Percentiles rank a stretch among this genome's conserved stretches.
Evolutionary conservation across 2,329 filamentous ascomycete species (phyloP).

Genomic region (Fonsecaea pedrosoi): DNA sequence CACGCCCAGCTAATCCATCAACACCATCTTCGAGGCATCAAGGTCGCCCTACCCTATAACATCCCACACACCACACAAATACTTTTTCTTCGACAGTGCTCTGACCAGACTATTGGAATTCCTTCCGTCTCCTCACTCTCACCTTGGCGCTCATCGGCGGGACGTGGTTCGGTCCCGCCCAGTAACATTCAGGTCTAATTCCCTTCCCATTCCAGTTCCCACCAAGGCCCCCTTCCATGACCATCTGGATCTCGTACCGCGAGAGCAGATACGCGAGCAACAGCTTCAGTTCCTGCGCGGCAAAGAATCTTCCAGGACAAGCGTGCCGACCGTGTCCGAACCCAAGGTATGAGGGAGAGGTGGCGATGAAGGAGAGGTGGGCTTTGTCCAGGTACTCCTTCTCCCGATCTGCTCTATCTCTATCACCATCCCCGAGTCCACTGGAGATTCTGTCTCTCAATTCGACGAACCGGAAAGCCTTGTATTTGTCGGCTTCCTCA

Average conservation of each 20-base stretch:
- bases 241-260: slow-evolving; percentile 42
- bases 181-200: slow-evolving; percentile 24
- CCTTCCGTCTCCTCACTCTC: slow-evolving; percentile 26
- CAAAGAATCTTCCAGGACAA: slow-evolving; percentile 45
- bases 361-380: slow-evolving; percentile 55
- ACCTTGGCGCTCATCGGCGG: slow-evolving; percentile 32
- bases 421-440: background rate
- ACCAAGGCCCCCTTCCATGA: slow-evolving; percentile 19
- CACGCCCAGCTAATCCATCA: background rate
- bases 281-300: slow-evolving; percentile 41
- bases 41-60: background rate
- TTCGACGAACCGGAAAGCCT: slow-evolving; percentile 59
- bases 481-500: slow-evolving; percentile 52
- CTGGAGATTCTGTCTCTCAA: slow-evolving; percentile 44
- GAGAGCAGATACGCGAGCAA: slow-evolving; percentile 42
- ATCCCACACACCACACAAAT: background rate
- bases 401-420: slow-evolving; percentile 35
- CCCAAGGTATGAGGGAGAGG: slow-evolving; percentile 58
- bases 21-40: background rate
- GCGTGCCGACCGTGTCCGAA: slow-evolving; percentile 65
- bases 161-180: slow-evolving; percentile 26
- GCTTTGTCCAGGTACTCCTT: slow-evolving; percentile 22
- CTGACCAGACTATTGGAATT: slow-evolving; percentile 4
- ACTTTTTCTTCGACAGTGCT: background rate
- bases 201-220: slow-evolving; percentile 26